Conservation (phyloP, 139 green algal genomes). For the Spirogloea muscicola region DNA sequence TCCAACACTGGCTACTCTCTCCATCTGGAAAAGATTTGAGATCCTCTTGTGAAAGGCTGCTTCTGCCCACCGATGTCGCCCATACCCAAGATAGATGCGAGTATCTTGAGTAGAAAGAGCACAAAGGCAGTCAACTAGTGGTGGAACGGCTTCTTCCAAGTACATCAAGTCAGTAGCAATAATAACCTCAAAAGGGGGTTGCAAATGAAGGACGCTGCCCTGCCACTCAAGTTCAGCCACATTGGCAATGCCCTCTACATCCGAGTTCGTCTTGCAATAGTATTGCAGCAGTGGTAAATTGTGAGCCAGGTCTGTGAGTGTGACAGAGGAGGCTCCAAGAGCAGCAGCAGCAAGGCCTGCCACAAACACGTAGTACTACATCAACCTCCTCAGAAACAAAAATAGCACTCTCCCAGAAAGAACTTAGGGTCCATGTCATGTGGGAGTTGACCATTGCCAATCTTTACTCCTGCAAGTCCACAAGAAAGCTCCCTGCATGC, state of each 20-base stretch:
- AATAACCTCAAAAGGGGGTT: constrained; percentile 21
- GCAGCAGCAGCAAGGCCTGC: constrained; percentile 4
- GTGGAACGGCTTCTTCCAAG: not conserved
- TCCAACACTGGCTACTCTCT: not conserved
- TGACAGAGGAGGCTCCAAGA: not conserved
- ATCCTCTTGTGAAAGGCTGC: not conserved
- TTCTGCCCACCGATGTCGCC: constrained; percentile 21
- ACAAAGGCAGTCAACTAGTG: not conserved
- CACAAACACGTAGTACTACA: not conserved
- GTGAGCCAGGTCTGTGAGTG: not conserved
- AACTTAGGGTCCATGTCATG: not conserved
- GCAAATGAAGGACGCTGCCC: not conserved
- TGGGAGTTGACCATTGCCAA: not conserved
- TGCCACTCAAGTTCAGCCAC: not conserved
- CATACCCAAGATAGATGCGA: constrained; percentile 21
- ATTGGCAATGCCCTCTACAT: too few relatives aligned
- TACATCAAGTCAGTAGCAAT: constrained; percentile 36
- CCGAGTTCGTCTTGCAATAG: not conserved
- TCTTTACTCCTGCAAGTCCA: not conserved
- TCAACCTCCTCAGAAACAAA: not conserved
- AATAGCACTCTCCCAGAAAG: not conserved
- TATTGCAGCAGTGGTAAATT: constrained; percentile 1
- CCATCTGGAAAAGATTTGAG: not conserved
- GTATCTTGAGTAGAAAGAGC: not conserved
- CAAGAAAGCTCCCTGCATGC: not conserved